Percentiles rank a stretch among this genome's conserved stretches.
These are phyloP conservation scores for Alternaria gansuensis DNA, from an alignment of 2,329 filamentous ascomycete species.

Conservation along the genomic window DNA sequence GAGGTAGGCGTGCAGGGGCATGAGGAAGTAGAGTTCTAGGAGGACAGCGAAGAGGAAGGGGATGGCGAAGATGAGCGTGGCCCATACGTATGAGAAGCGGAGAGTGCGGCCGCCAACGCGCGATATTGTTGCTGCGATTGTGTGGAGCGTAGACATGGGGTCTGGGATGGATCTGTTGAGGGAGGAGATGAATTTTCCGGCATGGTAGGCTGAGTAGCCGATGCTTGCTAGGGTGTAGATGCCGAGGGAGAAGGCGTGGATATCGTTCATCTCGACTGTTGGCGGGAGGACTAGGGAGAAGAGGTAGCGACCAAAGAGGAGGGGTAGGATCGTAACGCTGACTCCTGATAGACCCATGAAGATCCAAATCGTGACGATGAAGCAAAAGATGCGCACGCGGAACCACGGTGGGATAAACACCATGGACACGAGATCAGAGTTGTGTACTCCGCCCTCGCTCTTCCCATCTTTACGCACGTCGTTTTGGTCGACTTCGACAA, in stretches of 20 bases:
- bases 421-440: conserved; percentile 60
- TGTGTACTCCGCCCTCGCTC: conserved; percentile 51
- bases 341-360: conserved; percentile 91
- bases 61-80: conserved; percentile 77
- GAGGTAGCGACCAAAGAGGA: conserved; percentile 82
- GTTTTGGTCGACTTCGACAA: conserved; percentile 75
- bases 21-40: conserved; percentile 86
- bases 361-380: conserved; percentile 90
- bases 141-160: conserved; percentile 44
- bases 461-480: conserved; percentile 71
- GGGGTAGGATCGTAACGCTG: conserved; percentile 82
- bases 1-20: conserved; percentile 82
- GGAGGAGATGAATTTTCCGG: conserved; percentile 58
- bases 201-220: conserved; percentile 64
- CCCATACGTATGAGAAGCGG: conserved; percentile 77
- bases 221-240: conserved; percentile 79
- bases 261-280: conserved; percentile 78
- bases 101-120: conserved; percentile 50
- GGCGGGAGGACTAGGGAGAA: conserved; percentile 76
- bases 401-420: conserved; percentile 85
- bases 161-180: conserved; percentile 40
- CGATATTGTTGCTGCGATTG: conserved; percentile 37
- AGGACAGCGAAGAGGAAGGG: conserved; percentile 81
- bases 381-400: conserved; percentile 78
- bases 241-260: conserved; percentile 94